A percentile compares a stretch with the other conserved stretches of the same genome.
These are phyloP conservation scores for Podospora pseudoanserina DNA, from an alignment of 495 filamentous ascomycete species.

Conservation along the genomic window DNA sequence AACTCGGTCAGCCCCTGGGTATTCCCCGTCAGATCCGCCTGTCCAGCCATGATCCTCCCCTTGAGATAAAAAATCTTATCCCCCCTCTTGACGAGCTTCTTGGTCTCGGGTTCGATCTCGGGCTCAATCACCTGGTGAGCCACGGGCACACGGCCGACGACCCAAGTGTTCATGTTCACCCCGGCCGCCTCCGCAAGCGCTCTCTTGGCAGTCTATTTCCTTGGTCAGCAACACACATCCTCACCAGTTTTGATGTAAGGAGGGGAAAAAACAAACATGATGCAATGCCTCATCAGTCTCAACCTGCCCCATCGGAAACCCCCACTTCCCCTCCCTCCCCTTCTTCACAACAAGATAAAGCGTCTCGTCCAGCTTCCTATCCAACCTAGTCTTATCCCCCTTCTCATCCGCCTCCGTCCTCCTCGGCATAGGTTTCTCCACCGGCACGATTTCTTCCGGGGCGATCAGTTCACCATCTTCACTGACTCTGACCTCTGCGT, in stretches of 20 bases:
- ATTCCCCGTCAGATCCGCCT: constrained; percentile 75
- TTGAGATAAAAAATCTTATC: constrained; percentile 96
- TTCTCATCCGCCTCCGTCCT: constrained; percentile 77
- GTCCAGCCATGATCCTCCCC: constrained; percentile 92
- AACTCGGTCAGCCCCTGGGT: constrained; percentile 72
- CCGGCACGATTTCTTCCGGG: constrained; percentile 59
- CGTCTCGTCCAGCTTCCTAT: constrained; percentile 70
- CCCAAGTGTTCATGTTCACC: constrained; percentile 98
- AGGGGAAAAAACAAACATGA: constrained; percentile 55
- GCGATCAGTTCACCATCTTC: constrained; percentile 59
- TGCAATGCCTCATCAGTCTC: constrained; percentile 69
- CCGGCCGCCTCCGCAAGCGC: constrained; percentile 73
- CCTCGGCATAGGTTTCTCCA: constrained; percentile 68
- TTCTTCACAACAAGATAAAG: constrained; percentile 80
- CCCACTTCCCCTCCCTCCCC: constrained; percentile 58
- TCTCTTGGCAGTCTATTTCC: constrained; percentile 69
- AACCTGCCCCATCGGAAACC: constrained; percentile 68
- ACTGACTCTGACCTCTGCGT: constrained; percentile 67
- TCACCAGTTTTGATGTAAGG: background rate
- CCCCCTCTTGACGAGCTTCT: constrained; percentile 43
- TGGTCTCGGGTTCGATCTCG: constrained; percentile 32
- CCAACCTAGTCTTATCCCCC: constrained; percentile 69
- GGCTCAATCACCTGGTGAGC: constrained; percentile 64
- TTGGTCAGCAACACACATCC: too few species aligned
- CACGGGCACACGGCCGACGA: constrained; percentile 85